Evolutionary conservation across 306 rosid species (phyloP), one percentile per base, ranked within the genome.

Genomic region (Malus asiatica): DNA sequence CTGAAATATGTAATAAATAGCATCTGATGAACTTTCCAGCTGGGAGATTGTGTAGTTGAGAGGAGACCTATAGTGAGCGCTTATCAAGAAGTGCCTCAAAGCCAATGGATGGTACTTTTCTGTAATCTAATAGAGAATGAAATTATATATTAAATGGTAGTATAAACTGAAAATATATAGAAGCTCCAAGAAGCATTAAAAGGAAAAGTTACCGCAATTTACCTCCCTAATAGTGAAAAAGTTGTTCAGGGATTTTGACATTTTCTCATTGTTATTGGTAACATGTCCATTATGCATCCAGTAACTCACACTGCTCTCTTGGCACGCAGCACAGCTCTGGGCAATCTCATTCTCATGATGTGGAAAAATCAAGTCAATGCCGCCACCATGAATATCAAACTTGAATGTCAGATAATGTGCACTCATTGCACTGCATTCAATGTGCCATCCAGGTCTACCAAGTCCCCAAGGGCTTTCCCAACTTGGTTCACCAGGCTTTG

Each of bases 381-480:
- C 99, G 83, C 99, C 97, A 23, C 99, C 99, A 78, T 95, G 97
- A 79, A 95, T 90, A 87, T 95, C 99, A 81, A 95, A 95, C 76
- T 81, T 78, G 79, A 86, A 88, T 52, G 92, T 85, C 65, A 95
- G 83, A 86, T 92, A 95, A 67, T 90, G 84, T 16, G 97, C 88
- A 83, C 99, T 92, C 99, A 95, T 95, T 18, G 99, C 97, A 84
- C 99, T 95, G 92, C 99, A 95, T 69, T 95, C 99, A 51, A 95
- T 95, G 82, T 95, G 99, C 99, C 99, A 95, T 73, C 99, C 99
- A 23, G 99, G 97, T 69, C 99, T 88, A 70, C 97, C 98, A 77
- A 79, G 90, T 73, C 97, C 97, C 99, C 99, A 95, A 33, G 93
- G 96, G 75, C 99, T 95, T 75, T 92, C 92, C 99, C 99, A 95